A percentile compares a stretch with the other conserved stretches of the same genome.
These are phyloP conservation scores for Russula lepida DNA, from an alignment of 768 basidiomycete species.

Conservation along the genomic window DNA sequence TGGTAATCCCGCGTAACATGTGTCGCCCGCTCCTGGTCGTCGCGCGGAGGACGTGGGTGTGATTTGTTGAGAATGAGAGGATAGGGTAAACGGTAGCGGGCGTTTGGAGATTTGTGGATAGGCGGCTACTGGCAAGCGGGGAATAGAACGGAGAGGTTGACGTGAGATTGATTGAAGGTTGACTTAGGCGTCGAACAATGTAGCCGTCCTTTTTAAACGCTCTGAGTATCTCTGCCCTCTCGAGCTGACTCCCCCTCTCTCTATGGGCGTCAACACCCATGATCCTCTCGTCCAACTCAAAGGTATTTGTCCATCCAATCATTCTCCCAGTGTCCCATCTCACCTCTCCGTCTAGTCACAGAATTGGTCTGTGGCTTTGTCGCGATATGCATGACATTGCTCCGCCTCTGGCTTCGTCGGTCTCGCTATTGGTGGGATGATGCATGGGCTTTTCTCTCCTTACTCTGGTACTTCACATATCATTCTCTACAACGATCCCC, in stretches of 20 bases:
- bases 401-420: constrained; percentile 23
- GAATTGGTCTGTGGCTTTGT: constrained; percentile 23
- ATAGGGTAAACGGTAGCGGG: background rate
- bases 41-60: too few relatives aligned
- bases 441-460: constrained; percentile 24
- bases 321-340: background rate
- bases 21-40: too few relatives aligned
- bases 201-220: background rate
- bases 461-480: constrained; percentile 15
- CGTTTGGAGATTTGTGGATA: background rate
- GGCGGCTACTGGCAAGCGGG: background rate
- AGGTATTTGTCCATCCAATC: background rate
- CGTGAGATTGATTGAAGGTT: background rate
- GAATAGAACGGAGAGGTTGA: background rate
- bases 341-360: constrained; percentile 19
- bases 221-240: background rate
- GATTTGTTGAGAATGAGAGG: background rate
- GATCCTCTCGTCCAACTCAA: constrained; percentile 20
- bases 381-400: constrained; percentile 22
- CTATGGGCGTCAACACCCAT: constrained; percentile 18
- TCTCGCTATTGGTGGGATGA: constrained; percentile 26
- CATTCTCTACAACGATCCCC: background rate
- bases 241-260: background rate
- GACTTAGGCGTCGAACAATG: too few relatives aligned
- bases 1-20: too few relatives aligned